Evolutionary conservation across 2,329 filamentous ascomycete genomes (phyloP), one percentile per base, ranked within the genome.

Genomic region (Alternaria solani): DNA sequence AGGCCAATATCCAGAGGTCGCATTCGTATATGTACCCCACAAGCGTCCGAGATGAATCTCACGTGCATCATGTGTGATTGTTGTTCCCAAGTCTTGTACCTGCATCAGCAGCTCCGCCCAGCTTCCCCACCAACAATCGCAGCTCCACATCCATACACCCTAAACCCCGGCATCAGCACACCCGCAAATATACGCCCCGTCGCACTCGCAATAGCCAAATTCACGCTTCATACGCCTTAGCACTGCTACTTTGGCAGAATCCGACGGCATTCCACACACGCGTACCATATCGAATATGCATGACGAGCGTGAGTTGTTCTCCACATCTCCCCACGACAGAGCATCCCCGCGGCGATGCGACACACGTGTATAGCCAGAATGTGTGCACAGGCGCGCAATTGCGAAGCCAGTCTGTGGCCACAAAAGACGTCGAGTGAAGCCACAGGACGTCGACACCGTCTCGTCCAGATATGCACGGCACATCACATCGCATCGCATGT

Each of bases 221-320:
- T 20, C 23, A 20, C 39, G 28, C 26, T 3, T n/a, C 38, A 28
- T 36, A 20, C 39, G 26, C 34, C 5, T 25, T 16, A 11, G 16
- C 34, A 25, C 46, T 36, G 46, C 5, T 38, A 49, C 20, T 49
- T 7, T 36, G 46, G 46, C 30, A 49, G 38, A 49, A 36, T 7
- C n/a, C 4, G 32, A 34, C 30, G 12, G 18, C 7, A 6, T 4
- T 2, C 18, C 4, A 25, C 38, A 30, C 25, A 43, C 42, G 42
- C 28, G 5, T 30, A 36, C 36, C 25, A 39, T 43, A n/a, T 55
- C 11, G 43, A 66, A 61, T 59, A 78, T 77, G 75, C 73, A 76
- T 60, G 75, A 78, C 68, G 75, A 77, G 70, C 74, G 75, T 78
- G 62, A 71, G 75, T 72, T 55, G 32, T n/a, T 30, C 26, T 18